Base-by-base conservation (phyloP, 495 filamentous ascomycete genomes). In the Tuber indicum region DNA sequence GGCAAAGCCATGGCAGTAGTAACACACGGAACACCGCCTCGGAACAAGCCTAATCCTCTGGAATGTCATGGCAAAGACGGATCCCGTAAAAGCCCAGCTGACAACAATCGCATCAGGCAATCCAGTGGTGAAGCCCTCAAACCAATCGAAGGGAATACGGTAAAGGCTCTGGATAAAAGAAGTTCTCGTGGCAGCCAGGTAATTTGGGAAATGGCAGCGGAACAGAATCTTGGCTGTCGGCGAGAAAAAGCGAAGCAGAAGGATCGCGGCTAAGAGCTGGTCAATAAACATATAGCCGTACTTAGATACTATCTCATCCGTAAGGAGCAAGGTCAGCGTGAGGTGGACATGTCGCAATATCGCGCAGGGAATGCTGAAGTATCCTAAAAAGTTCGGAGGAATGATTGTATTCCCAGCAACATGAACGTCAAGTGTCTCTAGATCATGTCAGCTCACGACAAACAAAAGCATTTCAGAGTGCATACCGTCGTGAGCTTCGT, bases 131-230 rank as follows among this genome's bases (percentile, higher is more conserved):
- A 91, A 94, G 43, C 91, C 90, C 84, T 99, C 96, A 76, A 93
- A 86, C 85, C 86, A 89, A 85, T 99, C 96, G 80, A 99, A 97
- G 0, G 92, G 93, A 14, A 90, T 80, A 74, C 96, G 87, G 86
- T 98, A 99, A 3, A 91, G 77, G 14, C 86, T 82, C 84, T 96
- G 97, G 75, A 82, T 86, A 81, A 84, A 87, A 58, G 79, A 86
- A 81, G 84, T 87, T 77, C 88, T 88, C 73, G 84, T 88, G 62
- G 90, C 92, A n/a, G 98, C 90, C 74, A 98, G 88, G 72, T 96
- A 90, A 84, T 99, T 96, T 1, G 96, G 96, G 84, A 97, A 99
- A 86, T 99, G 96, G 86, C 96, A 98, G 87, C 98, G 98, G 87
- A 99, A 99, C 32, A 99, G 87, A 66, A 97, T 89, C 47, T 77